Evolutionary conservation across 345 rosid genomes (phyloP).

Genomic region (Camelina sativa): DNA sequence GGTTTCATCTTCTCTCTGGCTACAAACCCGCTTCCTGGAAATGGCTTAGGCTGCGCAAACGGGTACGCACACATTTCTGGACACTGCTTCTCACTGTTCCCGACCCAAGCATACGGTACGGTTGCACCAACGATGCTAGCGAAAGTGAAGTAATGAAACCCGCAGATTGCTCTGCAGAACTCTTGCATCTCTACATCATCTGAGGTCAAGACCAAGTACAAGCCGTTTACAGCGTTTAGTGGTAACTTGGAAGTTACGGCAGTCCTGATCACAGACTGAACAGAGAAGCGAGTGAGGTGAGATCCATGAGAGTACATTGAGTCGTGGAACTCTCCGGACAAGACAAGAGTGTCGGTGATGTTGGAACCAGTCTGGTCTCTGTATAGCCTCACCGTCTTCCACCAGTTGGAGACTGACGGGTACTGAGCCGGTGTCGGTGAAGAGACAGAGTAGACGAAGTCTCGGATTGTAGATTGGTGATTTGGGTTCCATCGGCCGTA

Average conservation of each 20-base stretch:
- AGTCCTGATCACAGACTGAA: constrained; percentile 81
- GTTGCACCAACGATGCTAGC: constrained; percentile 92
- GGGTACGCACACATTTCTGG: constrained; percentile 95
- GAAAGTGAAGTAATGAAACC: constrained; percentile 95
- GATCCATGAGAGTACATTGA: constrained; percentile 90
- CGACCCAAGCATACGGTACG: constrained; percentile 93
- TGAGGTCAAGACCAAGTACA: constrained; percentile 76
- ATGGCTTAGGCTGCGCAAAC: constrained; percentile 67
- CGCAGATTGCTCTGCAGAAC: constrained; percentile 89
- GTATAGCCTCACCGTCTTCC: constrained; percentile 82
- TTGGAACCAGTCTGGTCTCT: constrained; percentile 84
- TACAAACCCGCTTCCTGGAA: constrained; percentile 60
- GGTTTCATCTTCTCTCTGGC: constrained; percentile 53
- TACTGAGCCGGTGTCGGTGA: constrained; percentile 51
- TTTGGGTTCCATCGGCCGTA: constrained; percentile 77
- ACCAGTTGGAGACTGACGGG: constrained; percentile 92
- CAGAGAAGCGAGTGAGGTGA: constrained; percentile 72
- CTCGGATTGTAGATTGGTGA: constrained; percentile 83
- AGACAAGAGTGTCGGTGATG: constrained; percentile 53
- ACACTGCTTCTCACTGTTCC: constrained; percentile 75
- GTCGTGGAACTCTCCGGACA: constrained; percentile 87
- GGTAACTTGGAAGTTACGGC: constrained; percentile 75
- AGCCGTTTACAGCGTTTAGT: constrained; percentile 66
- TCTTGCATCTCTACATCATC: constrained; percentile 92
- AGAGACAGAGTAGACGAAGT: constrained; percentile 73